Evolutionary conservation across 108 stramenopile species (phyloP).

Genomic region (Nannochloropsis gaditana): DNA sequence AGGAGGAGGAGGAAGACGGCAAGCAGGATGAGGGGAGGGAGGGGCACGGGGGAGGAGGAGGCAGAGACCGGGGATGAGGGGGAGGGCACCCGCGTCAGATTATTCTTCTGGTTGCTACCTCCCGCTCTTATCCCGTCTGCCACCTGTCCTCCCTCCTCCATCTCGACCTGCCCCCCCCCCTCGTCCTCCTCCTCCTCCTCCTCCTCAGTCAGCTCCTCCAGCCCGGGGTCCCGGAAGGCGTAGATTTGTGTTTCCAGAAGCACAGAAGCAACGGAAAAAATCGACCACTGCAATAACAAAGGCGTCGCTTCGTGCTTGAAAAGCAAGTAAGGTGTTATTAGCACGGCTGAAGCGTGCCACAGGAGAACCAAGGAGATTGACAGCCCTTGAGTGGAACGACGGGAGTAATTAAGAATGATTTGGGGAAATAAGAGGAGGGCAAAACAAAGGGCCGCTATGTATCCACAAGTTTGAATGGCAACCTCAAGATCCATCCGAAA

Average conservation of each 20-base stretch:
- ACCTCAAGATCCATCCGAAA: neutral
- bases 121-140: neutral
- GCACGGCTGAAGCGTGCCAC: neutral
- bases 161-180: neutral
- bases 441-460: neutral
- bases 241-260: neutral
- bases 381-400: neutral
- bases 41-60: neutral
- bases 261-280: neutral
- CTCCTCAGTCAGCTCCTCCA: slow-evolving; percentile 6
- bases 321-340: neutral
- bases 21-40: neutral
- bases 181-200: neutral
- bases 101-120: neutral
- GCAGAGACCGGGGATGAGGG: neutral
- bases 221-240: neutral
- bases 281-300: neutral
- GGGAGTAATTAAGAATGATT: neutral
- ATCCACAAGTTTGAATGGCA: slow-evolving; percentile 15
- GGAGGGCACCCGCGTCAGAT: neutral
- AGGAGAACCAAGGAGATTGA: slow-evolving; percentile 2
- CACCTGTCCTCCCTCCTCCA: neutral
- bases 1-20: neutral
- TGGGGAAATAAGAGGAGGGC: neutral
- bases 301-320: neutral